Evolutionary conservation across 2,329 filamentous ascomycete species (phyloP).

Genomic region (Ceratocystiopsis sp.): DNA sequence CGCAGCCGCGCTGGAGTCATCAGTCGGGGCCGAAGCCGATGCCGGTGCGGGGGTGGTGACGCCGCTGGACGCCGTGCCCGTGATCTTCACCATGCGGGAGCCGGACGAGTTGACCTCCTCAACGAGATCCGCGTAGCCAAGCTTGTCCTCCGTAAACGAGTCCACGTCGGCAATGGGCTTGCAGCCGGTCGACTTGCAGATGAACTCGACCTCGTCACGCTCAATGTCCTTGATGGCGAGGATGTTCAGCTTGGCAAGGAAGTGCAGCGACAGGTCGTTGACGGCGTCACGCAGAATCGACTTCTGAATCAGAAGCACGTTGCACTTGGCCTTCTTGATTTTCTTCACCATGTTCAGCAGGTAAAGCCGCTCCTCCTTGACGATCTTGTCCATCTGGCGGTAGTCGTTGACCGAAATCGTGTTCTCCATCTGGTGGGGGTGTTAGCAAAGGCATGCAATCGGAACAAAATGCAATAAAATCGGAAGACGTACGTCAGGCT

Average conservation of each 20-base stretch:
- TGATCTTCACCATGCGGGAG: slow-evolving; percentile 86
- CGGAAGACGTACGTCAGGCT: slow-evolving; percentile 55
- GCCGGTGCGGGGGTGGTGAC: too few species aligned
- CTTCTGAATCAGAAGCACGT: slow-evolving; percentile 95
- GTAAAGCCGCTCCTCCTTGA: slow-evolving; percentile 97
- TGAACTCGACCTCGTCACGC: slow-evolving; percentile 95
- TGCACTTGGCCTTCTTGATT: slow-evolving; percentile 99
- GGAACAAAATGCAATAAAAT: neutral
- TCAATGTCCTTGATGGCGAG: slow-evolving; percentile 95
- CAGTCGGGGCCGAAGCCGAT: neutral
- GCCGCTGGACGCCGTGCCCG: slow-evolving; percentile 34
- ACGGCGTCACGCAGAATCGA: slow-evolving; percentile 95
- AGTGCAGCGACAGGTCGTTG: slow-evolving; percentile 93
- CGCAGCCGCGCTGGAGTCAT: slow-evolving; percentile 1
- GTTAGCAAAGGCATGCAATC: neutral
- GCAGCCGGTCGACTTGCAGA: slow-evolving; percentile 98
- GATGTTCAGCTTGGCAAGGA: slow-evolving; percentile 93
- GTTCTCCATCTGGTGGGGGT: slow-evolving; percentile 68
- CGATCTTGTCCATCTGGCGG: slow-evolving; percentile 99
- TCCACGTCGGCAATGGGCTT: slow-evolving; percentile 98
- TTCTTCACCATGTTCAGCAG: slow-evolving; percentile 98
- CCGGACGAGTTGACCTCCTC: slow-evolving; percentile 82
- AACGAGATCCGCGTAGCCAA: slow-evolving; percentile 81
- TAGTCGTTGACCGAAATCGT: slow-evolving; percentile 99
- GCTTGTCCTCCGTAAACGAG: slow-evolving; percentile 96